Evolutionary conservation across 1,139 yeast genomes (phyloP).

Genomic region (Kazachstania sp.): DNA sequence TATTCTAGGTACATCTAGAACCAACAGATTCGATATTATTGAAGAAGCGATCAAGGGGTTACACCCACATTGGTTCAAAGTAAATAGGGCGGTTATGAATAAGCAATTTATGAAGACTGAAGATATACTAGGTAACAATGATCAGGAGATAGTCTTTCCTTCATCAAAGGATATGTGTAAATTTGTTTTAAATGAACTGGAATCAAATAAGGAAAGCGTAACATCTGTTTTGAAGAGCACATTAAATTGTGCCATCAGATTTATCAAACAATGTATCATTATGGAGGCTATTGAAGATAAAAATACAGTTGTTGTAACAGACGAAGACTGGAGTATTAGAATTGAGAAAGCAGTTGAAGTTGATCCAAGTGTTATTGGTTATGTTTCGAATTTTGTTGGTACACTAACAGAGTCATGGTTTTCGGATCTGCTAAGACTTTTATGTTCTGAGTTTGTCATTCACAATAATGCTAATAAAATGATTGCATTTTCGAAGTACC

Average conservation of each 20-base stretch:
- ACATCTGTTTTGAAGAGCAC: conserved; percentile 31
- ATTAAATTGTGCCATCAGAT: conserved; percentile 39
- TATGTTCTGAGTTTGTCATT: conserved; percentile 35
- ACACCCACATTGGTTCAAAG: conserved; percentile 55
- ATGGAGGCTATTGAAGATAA: conserved; percentile 51
- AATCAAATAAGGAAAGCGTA: conserved; percentile 15
- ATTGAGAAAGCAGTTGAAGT: conserved; percentile 63
- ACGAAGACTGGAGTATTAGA: conserved; percentile 68
- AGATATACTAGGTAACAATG: conserved; percentile 37
- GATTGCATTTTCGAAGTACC: conserved; percentile 13
- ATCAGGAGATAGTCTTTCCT: conserved; percentile 38
- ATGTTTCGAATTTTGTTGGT: conserved; percentile 1
- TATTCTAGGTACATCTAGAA: conserved; percentile 50
- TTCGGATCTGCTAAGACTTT: conserved; percentile 22
- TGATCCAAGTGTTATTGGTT: conserved; percentile 44
- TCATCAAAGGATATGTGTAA: conserved; percentile 33
- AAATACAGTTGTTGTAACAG: conserved; percentile 51
- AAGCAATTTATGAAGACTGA: conserved; percentile 34
- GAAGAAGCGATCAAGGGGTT: conserved; percentile 82
- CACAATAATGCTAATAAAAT: conserved; percentile 13
- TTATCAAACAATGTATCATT: conserved; percentile 47
- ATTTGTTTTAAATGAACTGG: conserved; percentile 30
- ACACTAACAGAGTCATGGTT: conserved; percentile 15
- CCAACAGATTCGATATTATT: conserved; percentile 58
- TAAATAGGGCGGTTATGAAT: conserved; percentile 37